Evolutionary conservation across 2,329 filamentous ascomycete species (phyloP), one percentile per base, ranked within the genome.

Genomic region (Didymella keratinophila): DNA sequence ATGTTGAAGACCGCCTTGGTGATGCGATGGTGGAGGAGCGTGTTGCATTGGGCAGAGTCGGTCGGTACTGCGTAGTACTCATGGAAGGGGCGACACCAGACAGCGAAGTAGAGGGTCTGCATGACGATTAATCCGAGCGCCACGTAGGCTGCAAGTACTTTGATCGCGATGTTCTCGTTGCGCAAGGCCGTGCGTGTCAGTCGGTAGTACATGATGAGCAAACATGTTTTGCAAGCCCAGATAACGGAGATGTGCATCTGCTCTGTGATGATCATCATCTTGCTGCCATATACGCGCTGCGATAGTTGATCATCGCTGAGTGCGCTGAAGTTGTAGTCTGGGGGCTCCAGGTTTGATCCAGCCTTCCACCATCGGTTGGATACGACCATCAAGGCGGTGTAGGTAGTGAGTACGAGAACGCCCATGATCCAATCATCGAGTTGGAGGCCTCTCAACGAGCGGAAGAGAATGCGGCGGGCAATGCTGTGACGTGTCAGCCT

Each of bases 361-460:
- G 72, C 69, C 51, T 76, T 70, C 7, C 75, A 68, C 54, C 80
- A 79, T 43, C 76, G 75, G 62, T 81, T 82, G 61, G 80, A 76
- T n/a, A 77, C 75, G 12, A 79, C 78, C 30, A 87, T 78, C 20
- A 85, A 76, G 5, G 77, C 76, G 30, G 82, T 83, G 58, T 86
- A 83, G 46, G 75, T 75, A 12, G 74, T 76, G 60, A 82, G 74
- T 8, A 82, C 80, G 53, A 85, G 76, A 9, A 82, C 41, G 12
- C 68, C 71, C 84, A 87, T 87, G 23, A 85, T 74, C 66, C 81
- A 86, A 67, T 88, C 86, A 64, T 87, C 86, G 25, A 81, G 66
- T 64, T 84, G 82, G n/a, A 86, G 79, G 7, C 76, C 76, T 41
- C 73, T 77, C 64, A 80, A 73, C 37, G 81, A 79, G 16, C 82